These are phyloP conservation scores for Candida verbasci DNA, from an alignment of 805 yeast species.

Conservation along the genomic window DNA sequence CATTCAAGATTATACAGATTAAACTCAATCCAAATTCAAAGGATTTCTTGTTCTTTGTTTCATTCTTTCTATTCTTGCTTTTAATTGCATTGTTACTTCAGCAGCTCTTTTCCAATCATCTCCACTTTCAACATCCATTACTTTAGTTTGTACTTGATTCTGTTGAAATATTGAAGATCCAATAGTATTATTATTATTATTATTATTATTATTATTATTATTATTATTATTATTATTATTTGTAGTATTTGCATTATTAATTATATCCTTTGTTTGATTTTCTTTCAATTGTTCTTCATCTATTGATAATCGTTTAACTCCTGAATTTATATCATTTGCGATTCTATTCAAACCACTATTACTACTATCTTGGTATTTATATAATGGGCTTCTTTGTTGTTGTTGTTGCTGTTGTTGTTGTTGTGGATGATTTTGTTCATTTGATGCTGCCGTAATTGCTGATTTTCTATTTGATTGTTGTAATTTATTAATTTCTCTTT, in stretches of 20 bases:
- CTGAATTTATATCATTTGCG: slow-evolving; percentile 37
- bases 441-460: neutral
- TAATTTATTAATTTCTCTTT: slow-evolving; percentile 25
- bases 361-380: slow-evolving; percentile 1
- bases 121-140: slow-evolving; percentile 41
- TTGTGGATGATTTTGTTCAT: too few species aligned
- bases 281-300: slow-evolving; percentile 16
- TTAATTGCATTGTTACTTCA: slow-evolving; percentile 80
- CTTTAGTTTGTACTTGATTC: slow-evolving; percentile 3
- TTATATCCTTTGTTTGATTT: neutral
- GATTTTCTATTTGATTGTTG: slow-evolving; percentile 14
- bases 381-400: slow-evolving; percentile 6
- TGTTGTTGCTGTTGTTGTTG: too few species aligned
- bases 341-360: slow-evolving; percentile 3
- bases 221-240: too few species aligned
- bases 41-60: slow-evolving; percentile 47
- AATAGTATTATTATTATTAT: too few species aligned
- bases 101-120: slow-evolving; percentile 89
- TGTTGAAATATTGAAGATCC: too few species aligned
- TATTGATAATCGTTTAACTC: slow-evolving; percentile 39
- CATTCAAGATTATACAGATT: too few species aligned
- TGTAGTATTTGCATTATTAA: neutral
- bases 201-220: too few species aligned
- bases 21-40: slow-evolving; percentile 9
- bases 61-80: slow-evolving; percentile 87